Evolutionary conservation across 2,329 filamentous ascomycete genomes (phyloP).

Genomic region (Epichloe scottii): DNA sequence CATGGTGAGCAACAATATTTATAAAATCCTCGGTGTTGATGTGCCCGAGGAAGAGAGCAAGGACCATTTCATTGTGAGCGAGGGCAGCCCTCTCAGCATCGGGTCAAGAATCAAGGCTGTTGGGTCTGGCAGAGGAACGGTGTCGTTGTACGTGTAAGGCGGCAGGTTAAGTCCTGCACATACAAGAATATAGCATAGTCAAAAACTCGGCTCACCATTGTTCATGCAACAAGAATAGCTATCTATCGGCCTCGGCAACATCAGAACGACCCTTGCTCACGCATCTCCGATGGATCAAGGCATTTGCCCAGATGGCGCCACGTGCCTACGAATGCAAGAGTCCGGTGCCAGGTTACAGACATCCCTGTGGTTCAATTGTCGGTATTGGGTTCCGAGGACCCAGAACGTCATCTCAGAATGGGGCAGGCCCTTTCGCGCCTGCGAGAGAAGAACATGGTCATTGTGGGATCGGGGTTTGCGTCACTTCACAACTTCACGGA

Average conservation of each 20-base stretch:
- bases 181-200: no score
- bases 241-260: no score
- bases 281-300: no score
- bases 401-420: conserved; percentile 35
- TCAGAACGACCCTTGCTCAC: no score
- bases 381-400: conserved; percentile 38
- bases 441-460: conserved; percentile 40
- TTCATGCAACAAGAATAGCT: no score
- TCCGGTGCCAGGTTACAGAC: conserved; percentile 8
- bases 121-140: conserved; percentile 19
- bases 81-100: conserved; percentile 51
- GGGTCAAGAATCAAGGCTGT: conserved; percentile 42
- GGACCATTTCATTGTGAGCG: conserved; percentile 48
- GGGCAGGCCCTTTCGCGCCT: conserved; percentile 38
- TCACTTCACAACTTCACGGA: no score
- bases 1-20: conserved; percentile 44
- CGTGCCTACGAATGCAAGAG: neutral
- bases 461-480: conserved; percentile 48
- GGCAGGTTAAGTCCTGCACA: no score
- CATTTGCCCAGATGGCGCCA: no score
- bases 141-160: conserved; percentile 23
- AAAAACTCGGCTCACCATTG: no score
- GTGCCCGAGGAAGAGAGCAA: conserved; percentile 14
- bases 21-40: conserved; percentile 41
- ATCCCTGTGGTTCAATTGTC: conserved; percentile 45